Evolutionary conservation across 345 rosid genomes (phyloP), one percentile per base, ranked within the genome.

Genomic region (Populus alba): DNA sequence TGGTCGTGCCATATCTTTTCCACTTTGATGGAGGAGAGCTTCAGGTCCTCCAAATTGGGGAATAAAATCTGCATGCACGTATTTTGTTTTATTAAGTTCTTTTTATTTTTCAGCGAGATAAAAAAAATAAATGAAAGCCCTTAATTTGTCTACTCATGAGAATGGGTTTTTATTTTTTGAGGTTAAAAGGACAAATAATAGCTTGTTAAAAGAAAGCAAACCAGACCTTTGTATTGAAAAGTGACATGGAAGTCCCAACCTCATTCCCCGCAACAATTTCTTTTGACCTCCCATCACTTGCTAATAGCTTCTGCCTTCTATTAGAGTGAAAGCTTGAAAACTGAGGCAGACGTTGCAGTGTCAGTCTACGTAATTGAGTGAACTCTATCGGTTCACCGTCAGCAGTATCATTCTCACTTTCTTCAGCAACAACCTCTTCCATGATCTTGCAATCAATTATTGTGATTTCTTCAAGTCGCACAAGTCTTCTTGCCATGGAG

Each of bases 141-240:
- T n/a, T 17, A 15, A n/a, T 23, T 10, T 45, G 45, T 20, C 23
- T 39, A 38, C 22, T 8, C 11, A 17, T 15, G n/a, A 8, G 35
- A 18, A 15, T 6, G 2, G 4, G 16, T 11, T 16, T 6, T 68
- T 17, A 2, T 12, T 43, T 4, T 23, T 39, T 2, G 18, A 38
- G 27, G 38, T n/a, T 39, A 22, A 27, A 11, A 10, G 22, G 5
- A 25, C 6, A 4, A 20, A 17, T 1, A 31, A 5, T 1, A 33
- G 18, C 20, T 9, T 10, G 1, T 29, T 2, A 3, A 5, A 3
- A 27, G n/a, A 35, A 3, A 1, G 5, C 13, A 12, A 61, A 55
- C 16, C 17, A 74, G 41, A 77, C 79, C 79, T 55, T 77, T 16
- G 6, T 37, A 33, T 68, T 69, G 7, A 69, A 71, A 61, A 72